Evolutionary conservation across 1,284 basidiomycete species (phyloP), one percentile per base, ranked within the genome.

Genomic region (Fereydounia khargensis): DNA sequence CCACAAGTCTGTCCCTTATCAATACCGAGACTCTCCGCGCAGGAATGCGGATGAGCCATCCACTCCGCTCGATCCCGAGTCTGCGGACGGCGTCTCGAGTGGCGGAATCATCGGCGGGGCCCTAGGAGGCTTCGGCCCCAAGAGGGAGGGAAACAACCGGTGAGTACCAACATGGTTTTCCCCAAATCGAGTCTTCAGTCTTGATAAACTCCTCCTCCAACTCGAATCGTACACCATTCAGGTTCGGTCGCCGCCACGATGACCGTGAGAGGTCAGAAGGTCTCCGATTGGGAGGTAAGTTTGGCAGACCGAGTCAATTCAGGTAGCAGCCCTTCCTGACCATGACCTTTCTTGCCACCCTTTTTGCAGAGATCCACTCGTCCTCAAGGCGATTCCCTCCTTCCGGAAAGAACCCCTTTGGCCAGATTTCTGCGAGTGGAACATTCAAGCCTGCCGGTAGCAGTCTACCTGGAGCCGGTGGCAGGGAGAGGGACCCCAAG

Each of bases 11-110:
- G 9, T 35, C 14, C 41, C 35, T 19, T 47, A 56, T 70, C 86
- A 49, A 33, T 43, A 89, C 77, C 84, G 88, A 33, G 87, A 89
- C 68, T 84, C 86, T 28, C 80, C 86, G 35, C 82, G 82, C 32
- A 77, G 76, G 61, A 42, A 58, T 37, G 42, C 47, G 31, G 51
- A 57, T 14, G 59, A 62, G 2, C 19, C 43, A 31, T 18, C 39
- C 17, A 25, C 39, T n/a, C 19, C 34, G 13, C 40, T 35, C 17
- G 16, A 44, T 30, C 35, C 37, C 8, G 43, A 42, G 3, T 30
- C n/a, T 9, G 47, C 56, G 13, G 62, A 62, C 3, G 40, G 20
- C 19, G 42, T 35, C 32, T 40, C 47, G 43, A 52, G 42, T 19
- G 35, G 47, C 6, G 55, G 55, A 28, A 51, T 59, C 42, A 50